Conservation (phyloP, 257 asterid species). For the Linderniella brevidens region DNA sequence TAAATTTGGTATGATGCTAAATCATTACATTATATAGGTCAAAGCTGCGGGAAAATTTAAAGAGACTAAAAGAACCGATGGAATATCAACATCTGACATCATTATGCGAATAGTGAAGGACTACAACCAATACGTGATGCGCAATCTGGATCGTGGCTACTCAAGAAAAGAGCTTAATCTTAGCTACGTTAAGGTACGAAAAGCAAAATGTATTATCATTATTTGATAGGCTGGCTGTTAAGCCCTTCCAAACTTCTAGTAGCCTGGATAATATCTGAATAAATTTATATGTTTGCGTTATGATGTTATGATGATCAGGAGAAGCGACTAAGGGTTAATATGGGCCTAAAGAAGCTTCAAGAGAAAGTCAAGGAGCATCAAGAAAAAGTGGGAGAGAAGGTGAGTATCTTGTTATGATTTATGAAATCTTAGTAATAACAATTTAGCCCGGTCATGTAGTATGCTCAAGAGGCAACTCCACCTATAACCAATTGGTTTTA, state of each 20-base stretch:
- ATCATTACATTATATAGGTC: conserved; percentile 26
- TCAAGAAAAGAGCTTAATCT: conserved; percentile 60
- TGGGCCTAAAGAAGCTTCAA: conserved; percentile 55
- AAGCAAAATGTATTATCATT: too few relatives aligned
- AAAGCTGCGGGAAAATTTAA: conserved; percentile 61
- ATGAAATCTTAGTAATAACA: too few relatives aligned
- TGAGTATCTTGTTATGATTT: too few relatives aligned
- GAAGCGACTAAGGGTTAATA: conserved; percentile 53
- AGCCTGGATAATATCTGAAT: too few relatives aligned
- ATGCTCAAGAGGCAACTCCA: too few relatives aligned
- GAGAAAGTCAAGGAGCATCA: conserved; percentile 70
- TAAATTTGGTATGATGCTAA: background rate
- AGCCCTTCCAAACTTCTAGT: too few relatives aligned
- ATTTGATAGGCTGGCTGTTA: too few relatives aligned
- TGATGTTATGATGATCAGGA: conserved; percentile 25
- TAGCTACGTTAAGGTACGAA: conserved; percentile 56
- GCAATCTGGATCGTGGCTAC: conserved; percentile 67
- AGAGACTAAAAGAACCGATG: conserved; percentile 58
- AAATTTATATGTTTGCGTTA: too few relatives aligned
- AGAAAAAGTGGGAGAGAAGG: conserved; percentile 76
- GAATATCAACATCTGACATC: conserved; percentile 65
- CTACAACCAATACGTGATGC: conserved; percentile 64
- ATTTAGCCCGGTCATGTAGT: too few relatives aligned
- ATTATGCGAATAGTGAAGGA: conserved; percentile 74
- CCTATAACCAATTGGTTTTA: too few relatives aligned